phyloP scores from a whole-genome alignment of 2,329 filamentous ascomycete species.

The Xylaria hypoxylon region DNA sequence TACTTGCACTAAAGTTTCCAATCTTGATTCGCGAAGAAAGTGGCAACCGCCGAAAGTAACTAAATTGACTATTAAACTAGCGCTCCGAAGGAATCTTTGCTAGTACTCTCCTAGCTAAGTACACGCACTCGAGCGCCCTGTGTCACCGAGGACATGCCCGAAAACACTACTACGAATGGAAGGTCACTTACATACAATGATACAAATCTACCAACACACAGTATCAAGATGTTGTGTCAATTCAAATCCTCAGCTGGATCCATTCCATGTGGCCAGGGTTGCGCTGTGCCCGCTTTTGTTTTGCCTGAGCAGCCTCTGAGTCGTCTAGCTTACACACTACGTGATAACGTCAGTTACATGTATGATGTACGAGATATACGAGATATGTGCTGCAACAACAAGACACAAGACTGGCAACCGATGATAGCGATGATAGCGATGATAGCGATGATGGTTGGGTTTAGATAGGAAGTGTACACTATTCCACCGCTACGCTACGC shows the following conservation, averaged over 20 bases:
- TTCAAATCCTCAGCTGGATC: slow-evolving; percentile 22
- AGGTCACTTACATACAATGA: slow-evolving; percentile 14
- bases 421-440: background rate
- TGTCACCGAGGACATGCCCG: slow-evolving; percentile 18
- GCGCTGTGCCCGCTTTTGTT: slow-evolving; percentile 21
- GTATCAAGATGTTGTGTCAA: background rate
- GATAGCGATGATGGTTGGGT: slow-evolving; percentile 20
- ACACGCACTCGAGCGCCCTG: background rate
- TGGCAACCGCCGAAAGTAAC: background rate
- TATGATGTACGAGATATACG: too few species aligned
- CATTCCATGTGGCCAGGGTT: slow-evolving; percentile 16
- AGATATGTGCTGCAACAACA: slow-evolving; percentile 12
- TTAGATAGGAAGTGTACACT: too few species aligned
- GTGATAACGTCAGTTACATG: slow-evolving; percentile 2
- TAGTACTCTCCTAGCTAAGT: slow-evolving; percentile 1
- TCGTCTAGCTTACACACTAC: slow-evolving; percentile 1
- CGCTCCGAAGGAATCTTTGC: slow-evolving; percentile 6
- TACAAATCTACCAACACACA: background rate
- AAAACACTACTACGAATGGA: slow-evolving; percentile 20
- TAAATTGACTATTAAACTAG: slow-evolving; percentile 13
- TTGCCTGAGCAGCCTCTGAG: slow-evolving; percentile 12
- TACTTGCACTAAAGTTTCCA: too few species aligned
- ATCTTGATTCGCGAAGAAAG: background rate
- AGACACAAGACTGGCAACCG: background rate
- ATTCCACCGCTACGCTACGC: slow-evolving; percentile 7